Evolutionary conservation across 345 rosid genomes (phyloP).

Genomic region (Viola odorata): DNA sequence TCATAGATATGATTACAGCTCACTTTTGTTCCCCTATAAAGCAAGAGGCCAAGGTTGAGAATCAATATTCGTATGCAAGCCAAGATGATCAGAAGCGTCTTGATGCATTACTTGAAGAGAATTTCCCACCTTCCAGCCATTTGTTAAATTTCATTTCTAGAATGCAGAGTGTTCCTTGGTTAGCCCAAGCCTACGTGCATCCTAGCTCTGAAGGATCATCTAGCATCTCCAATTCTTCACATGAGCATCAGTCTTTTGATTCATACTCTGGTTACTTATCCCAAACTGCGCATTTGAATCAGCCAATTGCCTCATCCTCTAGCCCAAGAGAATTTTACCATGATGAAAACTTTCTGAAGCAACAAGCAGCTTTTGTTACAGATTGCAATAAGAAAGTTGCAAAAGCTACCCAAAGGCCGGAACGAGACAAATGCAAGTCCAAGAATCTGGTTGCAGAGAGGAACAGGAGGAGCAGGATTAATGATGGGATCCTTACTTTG

Average conservation of each 20-base stretch:
- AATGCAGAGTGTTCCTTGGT: constrained; percentile 15
- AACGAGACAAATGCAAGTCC: constrained; percentile 35
- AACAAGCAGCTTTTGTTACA: constrained; percentile 16
- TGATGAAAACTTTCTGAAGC: constrained; percentile 12
- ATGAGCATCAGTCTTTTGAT: constrained; percentile 31
- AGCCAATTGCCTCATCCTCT: constrained; percentile 15
- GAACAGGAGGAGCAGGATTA: constrained; percentile 62
- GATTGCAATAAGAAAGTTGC: constrained; percentile 12
- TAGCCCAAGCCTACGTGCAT: constrained; percentile 13
- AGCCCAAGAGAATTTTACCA: constrained; percentile 15
- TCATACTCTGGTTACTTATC: constrained; percentile 14
- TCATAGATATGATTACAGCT: constrained; percentile 42
- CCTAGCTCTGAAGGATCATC: constrained; percentile 49
- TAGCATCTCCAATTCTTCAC: constrained; percentile 38
- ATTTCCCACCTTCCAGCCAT: constrained; percentile 12
- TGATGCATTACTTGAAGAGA: constrained; percentile 19
- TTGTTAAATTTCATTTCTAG: constrained; percentile 17
- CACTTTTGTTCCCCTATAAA: constrained; percentile 32
- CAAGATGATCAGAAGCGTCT: constrained; percentile 8
- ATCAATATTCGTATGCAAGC: constrained; percentile 6
- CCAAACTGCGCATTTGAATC: constrained; percentile 20
- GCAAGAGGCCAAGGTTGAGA: constrained; percentile 22
- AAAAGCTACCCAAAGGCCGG: constrained; percentile 23
- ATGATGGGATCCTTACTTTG: constrained; percentile 44
- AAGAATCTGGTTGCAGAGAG: constrained; percentile 83